Evolutionary conservation across 805 yeast species (phyloP).

Genomic region (Candida vartiovaarae): DNA sequence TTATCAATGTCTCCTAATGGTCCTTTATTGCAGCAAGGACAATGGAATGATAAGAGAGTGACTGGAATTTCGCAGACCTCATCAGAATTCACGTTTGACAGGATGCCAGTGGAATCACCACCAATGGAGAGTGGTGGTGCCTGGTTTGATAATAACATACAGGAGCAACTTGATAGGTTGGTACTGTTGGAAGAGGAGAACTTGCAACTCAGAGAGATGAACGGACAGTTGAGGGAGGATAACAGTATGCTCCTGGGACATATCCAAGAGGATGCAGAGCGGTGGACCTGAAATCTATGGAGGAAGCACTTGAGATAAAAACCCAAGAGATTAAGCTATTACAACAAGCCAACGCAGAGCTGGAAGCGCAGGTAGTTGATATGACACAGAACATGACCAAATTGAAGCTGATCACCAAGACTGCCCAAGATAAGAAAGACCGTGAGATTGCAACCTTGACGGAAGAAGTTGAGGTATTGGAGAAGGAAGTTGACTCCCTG

Average conservation of each 20-base stretch:
- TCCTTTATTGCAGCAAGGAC: constrained; percentile 6
- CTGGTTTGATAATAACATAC: constrained; percentile 6
- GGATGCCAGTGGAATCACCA: constrained; percentile 1
- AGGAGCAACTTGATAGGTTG: constrained; percentile 8
- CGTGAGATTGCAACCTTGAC: constrained; percentile 7
- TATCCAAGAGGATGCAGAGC: not conserved
- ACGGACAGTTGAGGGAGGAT: constrained; percentile 7
- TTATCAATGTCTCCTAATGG: constrained; percentile 2
- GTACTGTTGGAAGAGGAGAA: constrained; percentile 6
- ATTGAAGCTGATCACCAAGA: constrained; percentile 9
- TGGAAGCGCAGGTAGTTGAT: constrained; percentile 8
- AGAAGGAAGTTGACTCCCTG: constrained; percentile 4
- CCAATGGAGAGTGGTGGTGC: constrained; percentile 11
- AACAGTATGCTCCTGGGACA: constrained; percentile 3
- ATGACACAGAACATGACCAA: constrained; percentile 7
- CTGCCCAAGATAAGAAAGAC: constrained; percentile 10
- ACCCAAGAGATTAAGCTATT: constrained; percentile 1
- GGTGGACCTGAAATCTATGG: not conserved
- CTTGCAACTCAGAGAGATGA: constrained; percentile 8
- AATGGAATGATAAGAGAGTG: constrained; percentile 1
- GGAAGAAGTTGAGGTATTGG: constrained; percentile 5
- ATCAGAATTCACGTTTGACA: not conserved
- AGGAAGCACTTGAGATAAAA: not conserved
- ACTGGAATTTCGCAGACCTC: not conserved
- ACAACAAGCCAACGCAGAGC: constrained; percentile 1